Percentiles rank a stretch among this genome's conserved stretches.
phyloP scores from a whole-genome alignment of 164 flowering plant species.

The Berberis vulgaris region DNA sequence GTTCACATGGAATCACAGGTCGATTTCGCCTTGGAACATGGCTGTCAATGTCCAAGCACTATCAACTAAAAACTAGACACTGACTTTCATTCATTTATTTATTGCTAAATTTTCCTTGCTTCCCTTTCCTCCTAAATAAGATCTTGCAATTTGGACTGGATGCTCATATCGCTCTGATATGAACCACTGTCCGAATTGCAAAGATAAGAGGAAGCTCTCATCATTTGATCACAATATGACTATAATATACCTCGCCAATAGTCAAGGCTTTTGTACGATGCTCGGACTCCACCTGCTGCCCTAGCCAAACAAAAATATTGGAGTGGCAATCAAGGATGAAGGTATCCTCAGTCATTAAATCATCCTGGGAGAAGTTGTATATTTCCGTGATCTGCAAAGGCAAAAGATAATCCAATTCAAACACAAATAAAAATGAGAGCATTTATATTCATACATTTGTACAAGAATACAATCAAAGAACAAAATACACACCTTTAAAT shows the following conservation, averaged over 20 bases:
- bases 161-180: too few species aligned
- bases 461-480: not conserved
- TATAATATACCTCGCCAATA: conserved; percentile 70
- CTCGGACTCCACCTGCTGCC: conserved; percentile 75
- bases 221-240: not conserved
- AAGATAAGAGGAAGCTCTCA: too few species aligned
- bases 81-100: too few species aligned
- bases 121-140: too few species aligned
- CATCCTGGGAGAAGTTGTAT: conserved; percentile 85
- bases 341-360: conserved; percentile 96
- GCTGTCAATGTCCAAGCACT: too few species aligned
- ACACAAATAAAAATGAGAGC: not conserved
- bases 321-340: conserved; percentile 84
- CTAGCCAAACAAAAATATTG: conserved; percentile 90
- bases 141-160: too few species aligned
- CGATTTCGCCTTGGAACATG: too few species aligned
- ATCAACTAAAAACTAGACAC: too few species aligned
- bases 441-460: not conserved
- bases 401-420: conserved; percentile 4
- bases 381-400: conserved; percentile 66
- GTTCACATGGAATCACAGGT: too few species aligned
- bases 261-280: conserved; percentile 53
- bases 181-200: too few species aligned
- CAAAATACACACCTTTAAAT: conserved; percentile 60
- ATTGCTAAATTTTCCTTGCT: too few species aligned